Conservation (phyloP, 306 rosid species). For the Herpetospermum pedunculosum region DNA sequence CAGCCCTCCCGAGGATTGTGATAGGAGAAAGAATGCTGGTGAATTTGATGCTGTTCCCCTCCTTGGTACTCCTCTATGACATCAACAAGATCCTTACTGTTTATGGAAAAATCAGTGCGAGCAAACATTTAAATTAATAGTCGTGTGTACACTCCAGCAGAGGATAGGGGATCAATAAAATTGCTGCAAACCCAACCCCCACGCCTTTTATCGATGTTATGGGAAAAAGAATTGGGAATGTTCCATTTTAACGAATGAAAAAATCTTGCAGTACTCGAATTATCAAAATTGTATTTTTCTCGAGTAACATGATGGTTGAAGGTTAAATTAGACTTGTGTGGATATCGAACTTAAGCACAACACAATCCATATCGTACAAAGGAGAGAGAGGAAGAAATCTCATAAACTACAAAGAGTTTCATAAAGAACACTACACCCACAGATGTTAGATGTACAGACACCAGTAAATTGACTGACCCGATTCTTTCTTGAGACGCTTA, state of each 20-base stretch:
- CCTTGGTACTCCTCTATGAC: conserved; percentile 32
- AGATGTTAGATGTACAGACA: not conserved
- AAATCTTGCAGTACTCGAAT: not conserved
- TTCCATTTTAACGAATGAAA: not conserved
- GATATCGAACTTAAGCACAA: not conserved
- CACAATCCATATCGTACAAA: not conserved
- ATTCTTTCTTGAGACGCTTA: not conserved
- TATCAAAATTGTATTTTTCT: not conserved
- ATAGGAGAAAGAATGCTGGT: conserved; percentile 19
- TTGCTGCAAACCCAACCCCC: not conserved
- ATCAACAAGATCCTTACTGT: conserved; percentile 16
- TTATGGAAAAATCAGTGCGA: not conserved
- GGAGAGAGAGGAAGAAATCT: not conserved
- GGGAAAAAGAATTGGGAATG: not conserved
- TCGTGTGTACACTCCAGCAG: not conserved
- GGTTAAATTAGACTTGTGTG: not conserved
- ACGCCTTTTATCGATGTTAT: not conserved
- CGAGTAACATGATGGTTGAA: not conserved
- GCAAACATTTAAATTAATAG: not conserved
- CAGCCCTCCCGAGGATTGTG: conserved; percentile 18
- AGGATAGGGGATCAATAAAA: not conserved
- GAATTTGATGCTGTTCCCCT: conserved; percentile 51
- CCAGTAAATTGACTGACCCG: not conserved
- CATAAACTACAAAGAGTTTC: not conserved
- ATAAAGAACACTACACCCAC: not conserved